Base-by-base conservation (phyloP, 768 basidiomycete genomes). In the Russula foetens region DNA sequence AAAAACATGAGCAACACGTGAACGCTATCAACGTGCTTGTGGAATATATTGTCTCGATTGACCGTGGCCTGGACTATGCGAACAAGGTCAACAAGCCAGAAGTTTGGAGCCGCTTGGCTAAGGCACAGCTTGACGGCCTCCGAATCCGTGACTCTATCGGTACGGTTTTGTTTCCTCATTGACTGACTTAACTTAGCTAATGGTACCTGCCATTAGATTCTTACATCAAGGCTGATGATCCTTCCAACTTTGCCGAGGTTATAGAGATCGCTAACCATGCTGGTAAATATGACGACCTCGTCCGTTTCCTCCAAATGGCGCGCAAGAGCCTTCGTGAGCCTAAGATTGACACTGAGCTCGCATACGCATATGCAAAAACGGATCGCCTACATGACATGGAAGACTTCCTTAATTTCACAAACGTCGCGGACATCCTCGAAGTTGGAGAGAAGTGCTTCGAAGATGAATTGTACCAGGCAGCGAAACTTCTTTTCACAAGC, bases 401-500 rank as follows among this genome's bases (percentile, higher is more conserved):
- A 69, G 97, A 99, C 75, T 99, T 99, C 83, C 77, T 99, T 66
- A 81, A 81, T 24, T 96, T 98, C 90, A 99, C 97, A 46, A 99
- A 99, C 66, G 97, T 99, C 49, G 97, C 97, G 6, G 97, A 99
- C 70, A 79, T 98, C 53, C 80, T 99, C 23, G 90, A 92, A 66
- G 97, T 98, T 56, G 97, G 97, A 72, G 97, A 99, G 79, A 98
- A 98, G 74, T 98, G 95, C 71, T 99, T 99, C 77, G 92, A 98
- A 69, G 97, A 98, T 62, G 92, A 93, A 70, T 79, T 99, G 29
- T 99, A 98, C 73, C 93, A 98, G 68, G 97, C 97, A 50, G 90
- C 96, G 33, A 97, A 96, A 76, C 74, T 99, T 5, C 78, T 99
- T 49, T 99, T 99, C 79, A 83, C 84, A 41, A 95, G 93, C 74